phyloP scores from a whole-genome alignment of 768 basidiomycete genomes.

The Xerocomus brunneocitrinus region DNA sequence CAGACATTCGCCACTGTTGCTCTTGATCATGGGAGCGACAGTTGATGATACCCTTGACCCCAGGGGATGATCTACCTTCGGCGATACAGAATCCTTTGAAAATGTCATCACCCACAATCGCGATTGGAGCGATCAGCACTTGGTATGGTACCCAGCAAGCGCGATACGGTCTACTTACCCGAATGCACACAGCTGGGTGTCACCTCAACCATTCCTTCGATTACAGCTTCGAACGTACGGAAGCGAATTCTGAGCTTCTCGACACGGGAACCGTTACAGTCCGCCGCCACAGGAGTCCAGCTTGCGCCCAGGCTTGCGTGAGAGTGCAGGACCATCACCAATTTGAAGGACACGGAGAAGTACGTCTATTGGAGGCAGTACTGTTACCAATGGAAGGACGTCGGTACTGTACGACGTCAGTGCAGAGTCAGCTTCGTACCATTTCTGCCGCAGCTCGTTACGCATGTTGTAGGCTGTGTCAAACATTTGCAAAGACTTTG shows the following conservation, averaged over 20 bases:
- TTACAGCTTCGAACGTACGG: slow-evolving; percentile 19
- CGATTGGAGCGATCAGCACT: slow-evolving; percentile 29
- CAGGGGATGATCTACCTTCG: slow-evolving; percentile 32
- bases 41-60: background rate
- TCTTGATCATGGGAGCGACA: slow-evolving; percentile 2
- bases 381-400: slow-evolving; percentile 4
- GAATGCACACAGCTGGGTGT: slow-evolving; percentile 13
- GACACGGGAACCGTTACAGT: slow-evolving; percentile 17
- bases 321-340: slow-evolving; percentile 25
- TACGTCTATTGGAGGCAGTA: slow-evolving; percentile 13
- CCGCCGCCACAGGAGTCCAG: slow-evolving; percentile 14
- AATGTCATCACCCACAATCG: slow-evolving; percentile 35
- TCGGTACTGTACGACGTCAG: background rate
- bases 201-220: slow-evolving; percentile 24
- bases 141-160: background rate
- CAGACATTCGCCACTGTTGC: slow-evolving; percentile 16
- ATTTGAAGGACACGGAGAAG: slow-evolving; percentile 19
- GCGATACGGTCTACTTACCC: slow-evolving; percentile 1
- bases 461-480: slow-evolving; percentile 5
- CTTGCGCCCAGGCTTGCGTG: slow-evolving; percentile 17
- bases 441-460: slow-evolving; percentile 20
- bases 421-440: slow-evolving; percentile 9
- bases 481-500: background rate
- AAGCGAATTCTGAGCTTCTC: slow-evolving; percentile 18
- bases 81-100: slow-evolving; percentile 50